Evolutionary conservation across 2,329 filamentous ascomycete species (phyloP), one percentile per base, ranked within the genome.

Genomic region (Pseudopyrenochaeta lycopersici): DNA sequence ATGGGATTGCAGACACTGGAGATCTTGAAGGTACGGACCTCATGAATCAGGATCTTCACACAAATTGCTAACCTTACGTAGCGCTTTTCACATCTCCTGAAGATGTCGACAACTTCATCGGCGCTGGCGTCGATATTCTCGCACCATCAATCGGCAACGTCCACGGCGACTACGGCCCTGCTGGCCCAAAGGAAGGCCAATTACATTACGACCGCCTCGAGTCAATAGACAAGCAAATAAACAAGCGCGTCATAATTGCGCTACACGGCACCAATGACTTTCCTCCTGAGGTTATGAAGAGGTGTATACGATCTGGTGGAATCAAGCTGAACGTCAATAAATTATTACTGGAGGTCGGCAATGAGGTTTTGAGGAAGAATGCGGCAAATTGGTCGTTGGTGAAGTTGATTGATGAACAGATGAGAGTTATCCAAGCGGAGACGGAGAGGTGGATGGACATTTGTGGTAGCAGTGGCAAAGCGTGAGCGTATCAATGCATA

Each of bases 91-190:
- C 89, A 0, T 90, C 86, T 0, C 82, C 85, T 0, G 85, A 88
- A 63, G 85, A 91, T 73, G 87, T 87, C 7, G 81, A 86, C 56
- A 85, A 89, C 66, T 91, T 92, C 67, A 82, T 90, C 7, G 81
- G 78, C 1, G 89, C 87, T 7, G 88, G 88, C 0, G 87, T 92
- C 66, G 87, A 91, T 64, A 88, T 88, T 75, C 77, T 92, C 29
- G 89, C 90, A 0, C 89, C 89, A 0, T 88, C 88, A 0, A 89
- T 91, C 73, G 89, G 89, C 6, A 92, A 91, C 64, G 84, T 91
- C 29, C 89, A 92, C 75, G 89, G 89, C 40, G 84, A 87, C 66
- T 92, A 92, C 72, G 88, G 88, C 0, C 82, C 85, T 0, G 70
- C 83, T 2, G 88, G 88, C 0, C 74, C 73, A 0, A 63, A 63